These are phyloP conservation scores for Leccinum incarnatum DNA, from an alignment of 768 basidiomycete species.

Conservation along the genomic window DNA sequence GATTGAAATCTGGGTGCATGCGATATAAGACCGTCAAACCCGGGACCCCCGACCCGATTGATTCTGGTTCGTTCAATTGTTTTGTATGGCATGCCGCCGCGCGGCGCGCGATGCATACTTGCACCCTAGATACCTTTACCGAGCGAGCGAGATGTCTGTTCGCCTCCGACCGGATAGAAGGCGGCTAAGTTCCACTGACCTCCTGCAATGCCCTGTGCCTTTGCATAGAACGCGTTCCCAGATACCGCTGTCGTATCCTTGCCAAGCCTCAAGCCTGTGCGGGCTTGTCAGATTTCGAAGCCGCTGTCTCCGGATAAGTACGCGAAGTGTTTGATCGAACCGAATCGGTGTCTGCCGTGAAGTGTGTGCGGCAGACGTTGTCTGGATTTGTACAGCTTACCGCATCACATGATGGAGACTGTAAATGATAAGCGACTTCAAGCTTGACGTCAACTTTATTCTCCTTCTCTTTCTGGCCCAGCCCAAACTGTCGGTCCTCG, in stretches of 20 bases:
- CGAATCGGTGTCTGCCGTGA: conserved; percentile 9
- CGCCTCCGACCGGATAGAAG: background rate
- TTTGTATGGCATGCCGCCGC: background rate
- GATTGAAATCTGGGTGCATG: background rate
- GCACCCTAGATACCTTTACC: background rate
- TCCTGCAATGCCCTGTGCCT: background rate
- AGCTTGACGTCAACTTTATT: conserved; percentile 20
- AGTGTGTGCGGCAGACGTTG: background rate
- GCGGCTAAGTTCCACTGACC: no score
- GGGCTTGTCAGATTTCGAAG: background rate
- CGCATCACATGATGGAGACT: conserved; percentile 13
- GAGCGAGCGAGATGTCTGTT: background rate
- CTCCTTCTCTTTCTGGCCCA: conserved; percentile 3
- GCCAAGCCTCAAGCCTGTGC: background rate
- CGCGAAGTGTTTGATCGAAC: conserved; percentile 21
- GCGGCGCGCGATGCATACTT: background rate
- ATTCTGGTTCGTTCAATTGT: background rate
- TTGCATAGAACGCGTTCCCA: background rate
- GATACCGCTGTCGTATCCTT: background rate
- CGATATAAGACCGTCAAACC: background rate
- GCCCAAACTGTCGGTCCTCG: conserved; percentile 18
- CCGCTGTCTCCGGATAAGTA: conserved; percentile 1
- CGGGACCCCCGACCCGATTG: background rate
- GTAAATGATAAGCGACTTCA: conserved; percentile 15
- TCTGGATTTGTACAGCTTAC: conserved; percentile 3